phyloP scores from a whole-genome alignment of 306 rosid species.

The Dryas alaskensis region DNA sequence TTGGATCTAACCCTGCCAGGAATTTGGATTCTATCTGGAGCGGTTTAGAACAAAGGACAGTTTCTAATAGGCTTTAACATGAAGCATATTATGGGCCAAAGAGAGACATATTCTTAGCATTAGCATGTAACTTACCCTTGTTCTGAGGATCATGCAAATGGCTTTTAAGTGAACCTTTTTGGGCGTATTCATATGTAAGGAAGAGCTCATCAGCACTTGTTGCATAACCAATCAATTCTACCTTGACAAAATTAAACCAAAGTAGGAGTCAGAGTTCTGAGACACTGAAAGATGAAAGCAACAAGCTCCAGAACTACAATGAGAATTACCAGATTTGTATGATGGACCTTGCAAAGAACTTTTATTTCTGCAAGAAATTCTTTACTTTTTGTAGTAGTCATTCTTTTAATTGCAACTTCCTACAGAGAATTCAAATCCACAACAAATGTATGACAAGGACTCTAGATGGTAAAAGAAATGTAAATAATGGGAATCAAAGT shows the following conservation, averaged over 20 bases:
- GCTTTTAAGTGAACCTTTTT: constrained; percentile 89
- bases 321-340: constrained; percentile 80
- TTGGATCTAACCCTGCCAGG: not conserved
- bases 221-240: constrained; percentile 97
- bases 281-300: constrained; percentile 14
- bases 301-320: constrained; percentile 30
- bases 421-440: constrained; percentile 33
- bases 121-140: constrained; percentile 65
- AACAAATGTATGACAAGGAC: constrained; percentile 21
- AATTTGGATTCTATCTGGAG: not conserved
- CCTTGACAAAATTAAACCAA: constrained; percentile 66
- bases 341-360: constrained; percentile 96
- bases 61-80: not conserved
- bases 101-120: constrained; percentile 6
- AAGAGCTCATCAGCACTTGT: constrained; percentile 84
- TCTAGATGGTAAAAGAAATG: not conserved
- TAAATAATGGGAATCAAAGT: constrained; percentile 5
- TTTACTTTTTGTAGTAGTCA: constrained; percentile 90
- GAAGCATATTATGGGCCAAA: not conserved
- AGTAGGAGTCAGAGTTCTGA: constrained; percentile 39
- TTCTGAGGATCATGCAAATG: constrained; percentile 88
- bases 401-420: constrained; percentile 98
- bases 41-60: not conserved
- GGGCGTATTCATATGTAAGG: constrained; percentile 85
- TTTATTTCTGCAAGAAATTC: constrained; percentile 89